Base-by-base conservation (phyloP, 441 rosid genomes). In the Mallotus repandus region DNA sequence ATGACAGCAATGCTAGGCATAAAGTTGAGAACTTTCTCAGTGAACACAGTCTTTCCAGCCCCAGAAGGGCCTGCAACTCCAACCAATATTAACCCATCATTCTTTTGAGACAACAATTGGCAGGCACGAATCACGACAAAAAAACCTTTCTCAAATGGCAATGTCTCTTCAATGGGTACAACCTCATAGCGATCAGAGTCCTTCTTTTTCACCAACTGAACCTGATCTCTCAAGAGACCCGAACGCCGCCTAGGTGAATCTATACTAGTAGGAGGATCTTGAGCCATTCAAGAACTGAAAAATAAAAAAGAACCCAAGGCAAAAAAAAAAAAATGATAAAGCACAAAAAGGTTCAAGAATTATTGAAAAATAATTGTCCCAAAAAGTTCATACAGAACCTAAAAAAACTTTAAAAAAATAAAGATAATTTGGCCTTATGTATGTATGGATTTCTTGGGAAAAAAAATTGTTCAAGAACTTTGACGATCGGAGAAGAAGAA, bases 41-140 rank as follows among this genome's bases (percentile, higher is more conserved):
- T 89, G 75, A 96, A 91, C 43, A 96, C 88, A 32, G 99, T 93
- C 79, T 96, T 96, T 46, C 98, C 99, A 71, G 99, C 98, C 53
- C 99, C 99, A 76, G 98, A 93, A 21, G 98, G 99, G 72, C 99
- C 99, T 52, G 99, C 99, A 63, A 96, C 86, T 12, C 98, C 98
- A 71, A 91, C 93, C 78, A 93, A 79, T 81, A 89, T 86, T 50
- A 96, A 74, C 49, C 98, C 97, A 68, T 91, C 93, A 71, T 96
- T 96, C 84, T 94, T 92, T 80, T 92, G 97, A 72, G 97, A 90
- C 77, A 93, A 69, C 66, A 92, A 79, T 71, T 96, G 98, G 83
- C 97, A 89, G 43, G 99, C 97, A 18, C 98, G 97, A 67, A 96
- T 91, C n/a, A 94, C 92, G 21, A 83, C 81, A 80, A 91, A 92